Percentiles rank a stretch among this genome's conserved stretches.
Evolutionary conservation across 2,329 filamentous ascomycete species (phyloP).

Genomic region (Phialophora chinensis): DNA sequence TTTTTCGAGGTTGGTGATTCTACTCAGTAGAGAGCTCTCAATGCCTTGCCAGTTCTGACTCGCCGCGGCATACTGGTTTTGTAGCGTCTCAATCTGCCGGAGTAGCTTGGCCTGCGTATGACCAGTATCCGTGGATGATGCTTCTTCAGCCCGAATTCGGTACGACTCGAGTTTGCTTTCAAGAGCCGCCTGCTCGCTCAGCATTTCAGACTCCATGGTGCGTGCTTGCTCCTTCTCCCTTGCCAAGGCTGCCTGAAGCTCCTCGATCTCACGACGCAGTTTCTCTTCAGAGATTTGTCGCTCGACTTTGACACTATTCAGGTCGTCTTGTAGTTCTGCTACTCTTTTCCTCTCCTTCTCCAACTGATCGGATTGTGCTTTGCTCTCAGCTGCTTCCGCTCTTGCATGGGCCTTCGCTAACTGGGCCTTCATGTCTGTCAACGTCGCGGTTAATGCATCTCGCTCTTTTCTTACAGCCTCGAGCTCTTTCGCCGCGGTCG

Average conservation of each 20-base stretch:
- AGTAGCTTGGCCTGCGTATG: slow-evolving; percentile 88
- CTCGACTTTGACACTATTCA: slow-evolving; percentile 72
- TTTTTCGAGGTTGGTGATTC: slow-evolving; percentile 79
- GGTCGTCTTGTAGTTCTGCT: slow-evolving; percentile 65
- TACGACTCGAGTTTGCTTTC: slow-evolving; percentile 91
- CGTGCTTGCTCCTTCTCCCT: slow-evolving; percentile 73
- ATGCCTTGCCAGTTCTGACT: slow-evolving; percentile 98
- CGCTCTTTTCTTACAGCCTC: slow-evolving; percentile 67
- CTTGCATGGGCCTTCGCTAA: slow-evolving; percentile 70
- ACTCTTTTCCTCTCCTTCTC: slow-evolving; percentile 67
- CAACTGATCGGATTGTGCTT: slow-evolving; percentile 70
- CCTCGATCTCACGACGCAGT: slow-evolving; percentile 69
- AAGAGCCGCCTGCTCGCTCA: slow-evolving; percentile 74
- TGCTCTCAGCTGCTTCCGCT: slow-evolving; percentile 70
- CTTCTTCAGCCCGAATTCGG: slow-evolving; percentile 84
- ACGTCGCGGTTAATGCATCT: slow-evolving; percentile 66
- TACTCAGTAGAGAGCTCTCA: slow-evolving; percentile 80
- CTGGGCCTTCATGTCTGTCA: slow-evolving; percentile 72
- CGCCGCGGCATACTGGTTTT: slow-evolving; percentile 92
- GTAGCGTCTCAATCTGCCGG: slow-evolving; percentile 91
- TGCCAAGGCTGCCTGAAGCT: slow-evolving; percentile 74
- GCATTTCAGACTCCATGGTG: slow-evolving; percentile 75
- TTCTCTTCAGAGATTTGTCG: slow-evolving; percentile 77
- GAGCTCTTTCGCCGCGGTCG: slow-evolving; percentile 62
- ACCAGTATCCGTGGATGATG: slow-evolving; percentile 77